Conservation (phyloP, 352 stramenopile genomes). For the Phytophthora capsici region DNA sequence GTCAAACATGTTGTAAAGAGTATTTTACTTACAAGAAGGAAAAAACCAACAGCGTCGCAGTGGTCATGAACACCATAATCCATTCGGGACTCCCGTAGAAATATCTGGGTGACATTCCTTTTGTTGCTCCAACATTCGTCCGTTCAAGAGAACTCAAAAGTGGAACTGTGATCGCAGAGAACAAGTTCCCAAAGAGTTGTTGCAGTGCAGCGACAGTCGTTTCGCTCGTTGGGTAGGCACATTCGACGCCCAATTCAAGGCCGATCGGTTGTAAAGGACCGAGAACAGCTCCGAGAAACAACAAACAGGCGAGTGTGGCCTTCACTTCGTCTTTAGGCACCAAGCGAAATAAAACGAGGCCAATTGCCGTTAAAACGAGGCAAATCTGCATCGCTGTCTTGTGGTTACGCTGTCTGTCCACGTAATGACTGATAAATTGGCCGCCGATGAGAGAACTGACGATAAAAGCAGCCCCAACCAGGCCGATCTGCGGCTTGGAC, state of each 20-base stretch:
- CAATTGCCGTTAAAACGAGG: conserved; percentile 45
- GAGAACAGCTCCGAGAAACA: conserved; percentile 58
- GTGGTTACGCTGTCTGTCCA: conserved; percentile 61
- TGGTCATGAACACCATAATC: conserved; percentile 53
- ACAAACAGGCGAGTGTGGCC: conserved; percentile 44
- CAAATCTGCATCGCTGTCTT: conserved; percentile 57
- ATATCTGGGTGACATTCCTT: conserved; percentile 38
- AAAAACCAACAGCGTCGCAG: conserved; percentile 52
- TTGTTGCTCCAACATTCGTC: conserved; percentile 36
- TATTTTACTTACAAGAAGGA: conserved; percentile 56
- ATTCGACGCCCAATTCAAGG: conserved; percentile 73
- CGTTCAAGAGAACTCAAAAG: conserved; percentile 50
- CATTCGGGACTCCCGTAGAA: conserved; percentile 64
- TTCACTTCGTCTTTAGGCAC: conserved; percentile 35
- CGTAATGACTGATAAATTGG: conserved; percentile 65
- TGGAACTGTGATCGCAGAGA: conserved; percentile 65
- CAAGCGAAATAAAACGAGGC: conserved; percentile 50
- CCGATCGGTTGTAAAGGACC: conserved; percentile 71
- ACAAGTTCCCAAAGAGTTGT: conserved; percentile 76
- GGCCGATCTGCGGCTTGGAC: conserved; percentile 57
- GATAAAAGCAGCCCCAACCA: conserved; percentile 74
- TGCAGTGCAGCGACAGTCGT: conserved; percentile 74
- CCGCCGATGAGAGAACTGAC: conserved; percentile 69
- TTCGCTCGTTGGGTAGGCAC: conserved; percentile 71
- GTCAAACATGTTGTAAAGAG: no score